phyloP scores from a whole-genome alignment of 2,329 filamentous ascomycete species.

The Sclerotinia trifoliorum region DNA sequence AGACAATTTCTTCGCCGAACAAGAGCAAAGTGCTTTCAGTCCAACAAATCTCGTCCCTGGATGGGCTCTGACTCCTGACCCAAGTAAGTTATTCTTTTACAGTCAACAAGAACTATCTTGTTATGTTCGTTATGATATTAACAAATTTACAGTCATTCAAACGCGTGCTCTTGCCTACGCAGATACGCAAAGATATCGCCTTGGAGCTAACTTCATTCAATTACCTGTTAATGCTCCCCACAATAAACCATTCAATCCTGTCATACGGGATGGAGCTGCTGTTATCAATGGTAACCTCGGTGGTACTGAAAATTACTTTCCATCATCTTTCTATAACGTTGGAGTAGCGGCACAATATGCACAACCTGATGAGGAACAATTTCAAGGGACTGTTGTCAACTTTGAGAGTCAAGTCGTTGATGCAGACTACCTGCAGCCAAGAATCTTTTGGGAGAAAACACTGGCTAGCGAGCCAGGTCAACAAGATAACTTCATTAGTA shows the following conservation, averaged over 20 bases:
- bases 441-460: slow-evolving; percentile 39
- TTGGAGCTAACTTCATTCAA: slow-evolving; percentile 58
- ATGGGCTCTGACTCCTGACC: neutral
- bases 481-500: slow-evolving; percentile 30
- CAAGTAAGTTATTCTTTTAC: neutral
- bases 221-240: slow-evolving; percentile 51
- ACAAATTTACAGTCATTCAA: slow-evolving; percentile 45
- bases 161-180: slow-evolving; percentile 55
- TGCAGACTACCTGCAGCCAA: slow-evolving; percentile 43
- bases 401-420: slow-evolving; percentile 36
- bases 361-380: neutral
- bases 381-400: slow-evolving; percentile 3
- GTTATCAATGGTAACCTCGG: slow-evolving; percentile 45
- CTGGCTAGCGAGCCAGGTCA: slow-evolving; percentile 15
- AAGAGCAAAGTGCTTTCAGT: slow-evolving; percentile 67
- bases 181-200: slow-evolving; percentile 53
- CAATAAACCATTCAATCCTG: slow-evolving; percentile 39
- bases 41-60: slow-evolving; percentile 64
- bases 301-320: slow-evolving; percentile 44
- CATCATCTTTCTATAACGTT: slow-evolving; percentile 9
- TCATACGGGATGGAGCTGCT: slow-evolving; percentile 44
- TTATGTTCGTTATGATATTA: neutral
- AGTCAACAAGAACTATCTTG: neutral
- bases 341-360: neutral
- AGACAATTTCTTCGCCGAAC: slow-evolving; percentile 60